Conservation (phyloP, 192 early-diverging fungal species). For the Coemansia sp. region DNA sequence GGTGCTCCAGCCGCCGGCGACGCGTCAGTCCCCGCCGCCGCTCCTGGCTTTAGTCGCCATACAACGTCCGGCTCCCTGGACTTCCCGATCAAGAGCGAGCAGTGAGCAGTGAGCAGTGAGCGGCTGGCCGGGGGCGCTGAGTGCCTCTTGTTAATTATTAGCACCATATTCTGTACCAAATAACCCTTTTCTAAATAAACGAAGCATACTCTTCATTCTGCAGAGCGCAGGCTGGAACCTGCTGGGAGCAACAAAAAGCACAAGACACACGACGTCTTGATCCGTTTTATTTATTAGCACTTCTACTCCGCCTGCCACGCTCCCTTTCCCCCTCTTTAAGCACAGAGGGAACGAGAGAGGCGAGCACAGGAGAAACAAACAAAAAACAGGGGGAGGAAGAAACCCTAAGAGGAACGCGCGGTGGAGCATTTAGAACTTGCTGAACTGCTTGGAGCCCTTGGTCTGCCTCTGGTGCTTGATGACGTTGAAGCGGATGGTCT, state of each 20-base stretch:
- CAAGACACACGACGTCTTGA: too few relatives aligned
- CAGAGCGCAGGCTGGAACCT: too few relatives aligned
- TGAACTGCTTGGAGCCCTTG: constrained; percentile 87
- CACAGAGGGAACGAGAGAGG: too few relatives aligned
- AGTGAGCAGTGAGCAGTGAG: background rate
- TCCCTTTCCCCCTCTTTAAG: too few relatives aligned
- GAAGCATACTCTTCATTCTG: too few relatives aligned
- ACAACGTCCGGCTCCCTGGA: background rate
- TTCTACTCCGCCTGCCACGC: too few relatives aligned
- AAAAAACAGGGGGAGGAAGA: background rate
- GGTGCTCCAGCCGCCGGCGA: constrained; percentile 7
- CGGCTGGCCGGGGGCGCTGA: too few relatives aligned
- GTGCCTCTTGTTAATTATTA: too few relatives aligned
- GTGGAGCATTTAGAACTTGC: constrained; percentile 76
- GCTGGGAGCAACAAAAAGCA: too few relatives aligned
- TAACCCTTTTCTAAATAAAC: background rate
- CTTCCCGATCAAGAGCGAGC: background rate
- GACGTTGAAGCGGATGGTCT: constrained; percentile 99
- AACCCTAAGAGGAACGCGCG: background rate
- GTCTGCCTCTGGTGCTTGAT: constrained; percentile 88
- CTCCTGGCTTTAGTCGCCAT: background rate
- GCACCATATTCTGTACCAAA: background rate
- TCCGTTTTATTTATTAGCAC: too few relatives aligned
- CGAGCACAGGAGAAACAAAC: too few relatives aligned
- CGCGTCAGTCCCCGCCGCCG: constrained; percentile 5